Conservation (phyloP, 192 early-diverging fungal genomes). For the Dissophora globulifera region DNA sequence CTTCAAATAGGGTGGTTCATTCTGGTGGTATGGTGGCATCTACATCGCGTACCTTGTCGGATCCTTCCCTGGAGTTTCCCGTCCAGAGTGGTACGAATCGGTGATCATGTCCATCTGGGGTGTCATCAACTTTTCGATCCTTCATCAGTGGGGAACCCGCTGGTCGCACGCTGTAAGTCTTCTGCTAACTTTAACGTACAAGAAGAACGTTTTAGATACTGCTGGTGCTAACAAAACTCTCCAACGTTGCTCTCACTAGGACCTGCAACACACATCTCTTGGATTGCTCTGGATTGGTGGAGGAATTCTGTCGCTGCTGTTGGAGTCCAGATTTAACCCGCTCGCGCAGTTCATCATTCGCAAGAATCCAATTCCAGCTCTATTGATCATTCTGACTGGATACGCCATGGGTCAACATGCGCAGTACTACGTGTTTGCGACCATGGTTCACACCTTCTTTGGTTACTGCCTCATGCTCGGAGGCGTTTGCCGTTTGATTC, state of each 20-base stretch:
- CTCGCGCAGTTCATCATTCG: conserved; percentile 41
- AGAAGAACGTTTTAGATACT: background rate
- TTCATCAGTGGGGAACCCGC: conserved; percentile 55
- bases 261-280: conserved; percentile 52
- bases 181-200: background rate
- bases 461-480: conserved; percentile 45
- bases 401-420: conserved; percentile 48
- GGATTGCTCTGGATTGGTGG: conserved; percentile 59
- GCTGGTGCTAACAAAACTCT: background rate
- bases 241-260: conserved; percentile 15
- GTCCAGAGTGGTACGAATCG: conserved; percentile 56
- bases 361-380: conserved; percentile 53
- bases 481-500: conserved; percentile 38
- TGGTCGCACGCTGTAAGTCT: conserved; percentile 52
- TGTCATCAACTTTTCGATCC: conserved; percentile 53
- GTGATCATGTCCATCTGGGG: conserved; percentile 55
- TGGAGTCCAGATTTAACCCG: conserved; percentile 47
- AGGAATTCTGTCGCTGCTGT: conserved; percentile 51
- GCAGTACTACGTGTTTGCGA: conserved; percentile 50
- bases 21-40: conserved; percentile 56
- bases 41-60: conserved; percentile 56
- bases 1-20: conserved; percentile 48
- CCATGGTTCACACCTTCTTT: conserved; percentile 42
- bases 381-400: conserved; percentile 56
- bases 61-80: conserved; percentile 50